Conservation (phyloP, 805 yeast genomes). For the Wickerhamiella domercqiae region DNA sequence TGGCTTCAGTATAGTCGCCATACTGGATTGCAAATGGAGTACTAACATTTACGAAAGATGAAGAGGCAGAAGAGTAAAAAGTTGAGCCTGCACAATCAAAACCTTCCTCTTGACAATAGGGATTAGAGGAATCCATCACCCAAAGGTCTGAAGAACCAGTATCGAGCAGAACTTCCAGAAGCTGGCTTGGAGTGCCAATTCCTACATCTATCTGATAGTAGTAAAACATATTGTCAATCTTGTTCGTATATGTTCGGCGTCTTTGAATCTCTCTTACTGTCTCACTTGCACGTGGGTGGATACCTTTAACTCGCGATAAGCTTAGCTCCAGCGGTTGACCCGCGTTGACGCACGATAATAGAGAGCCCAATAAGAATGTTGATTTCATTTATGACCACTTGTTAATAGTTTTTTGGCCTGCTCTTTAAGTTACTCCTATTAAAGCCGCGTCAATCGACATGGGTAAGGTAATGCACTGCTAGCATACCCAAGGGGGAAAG, state of each 20-base stretch:
- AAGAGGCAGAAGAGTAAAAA: neutral
- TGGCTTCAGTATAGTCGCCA: slow-evolving; percentile 35
- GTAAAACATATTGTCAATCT: slow-evolving; percentile 9
- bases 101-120: slow-evolving; percentile 5
- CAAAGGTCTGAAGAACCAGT: slow-evolving; percentile 61
- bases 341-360: too few species aligned
- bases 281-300: too few species aligned
- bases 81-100: slow-evolving; percentile 15
- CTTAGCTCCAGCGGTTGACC: too few species aligned
- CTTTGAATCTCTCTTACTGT: too few species aligned
- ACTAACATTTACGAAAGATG: slow-evolving; percentile 3
- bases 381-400: too few species aligned
- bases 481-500: too few species aligned
- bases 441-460: too few species aligned
- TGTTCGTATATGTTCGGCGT: slow-evolving; percentile 7
- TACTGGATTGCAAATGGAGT: slow-evolving; percentile 18
- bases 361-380: too few species aligned
- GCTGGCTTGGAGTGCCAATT: slow-evolving; percentile 41
- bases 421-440: too few species aligned
- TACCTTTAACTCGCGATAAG: too few species aligned
- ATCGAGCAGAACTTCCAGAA: slow-evolving; percentile 39
- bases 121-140: slow-evolving; percentile 25
- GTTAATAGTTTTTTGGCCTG: too few species aligned
- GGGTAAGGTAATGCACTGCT: too few species aligned
- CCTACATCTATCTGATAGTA: slow-evolving; percentile 11